phyloP scores from a whole-genome alignment of 371 early-diverging fungal genomes.

The Fennellomyces sp. region DNA sequence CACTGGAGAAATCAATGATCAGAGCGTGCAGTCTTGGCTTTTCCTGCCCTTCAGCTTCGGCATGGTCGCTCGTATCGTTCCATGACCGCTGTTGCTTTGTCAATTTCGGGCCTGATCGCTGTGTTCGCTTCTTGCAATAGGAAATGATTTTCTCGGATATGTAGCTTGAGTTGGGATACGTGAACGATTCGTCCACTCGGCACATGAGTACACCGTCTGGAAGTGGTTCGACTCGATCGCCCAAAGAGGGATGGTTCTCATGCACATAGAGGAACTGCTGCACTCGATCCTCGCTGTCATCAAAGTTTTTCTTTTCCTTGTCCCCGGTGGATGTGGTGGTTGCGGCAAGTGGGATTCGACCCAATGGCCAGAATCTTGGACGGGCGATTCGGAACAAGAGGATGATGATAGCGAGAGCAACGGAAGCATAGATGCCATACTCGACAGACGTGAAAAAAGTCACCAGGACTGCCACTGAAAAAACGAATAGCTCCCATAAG shows the following conservation, averaged over 20 bases:
- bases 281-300: background rate
- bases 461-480: slow-evolving; percentile 55
- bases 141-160: slow-evolving; percentile 45
- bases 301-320: background rate
- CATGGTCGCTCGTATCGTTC: slow-evolving; percentile 40
- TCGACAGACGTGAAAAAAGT: slow-evolving; percentile 76
- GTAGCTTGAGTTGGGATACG: slow-evolving; percentile 70
- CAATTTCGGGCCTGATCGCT: slow-evolving; percentile 17
- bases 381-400: slow-evolving; percentile 75
- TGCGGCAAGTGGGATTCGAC: slow-evolving; percentile 35
- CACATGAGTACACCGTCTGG: slow-evolving; percentile 64
- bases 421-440: slow-evolving; percentile 69
- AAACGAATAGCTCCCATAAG: slow-evolving; percentile 57
- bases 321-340: slow-evolving; percentile 9
- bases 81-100: slow-evolving; percentile 46
- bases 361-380: slow-evolving; percentile 54
- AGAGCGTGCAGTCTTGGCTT: slow-evolving; percentile 58
- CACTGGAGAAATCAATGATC: slow-evolving; percentile 68
- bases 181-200: slow-evolving; percentile 64
- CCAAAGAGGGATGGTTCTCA: slow-evolving; percentile 38
- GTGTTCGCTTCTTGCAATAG: slow-evolving; percentile 37
- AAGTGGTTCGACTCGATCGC: slow-evolving; percentile 34
- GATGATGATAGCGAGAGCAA: slow-evolving; percentile 63
- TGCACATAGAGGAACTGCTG: slow-evolving; percentile 47
- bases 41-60: background rate